Evolutionary conservation across 495 filamentous ascomycete genomes (phyloP).

Genomic region (Penicillium coprophilum): DNA sequence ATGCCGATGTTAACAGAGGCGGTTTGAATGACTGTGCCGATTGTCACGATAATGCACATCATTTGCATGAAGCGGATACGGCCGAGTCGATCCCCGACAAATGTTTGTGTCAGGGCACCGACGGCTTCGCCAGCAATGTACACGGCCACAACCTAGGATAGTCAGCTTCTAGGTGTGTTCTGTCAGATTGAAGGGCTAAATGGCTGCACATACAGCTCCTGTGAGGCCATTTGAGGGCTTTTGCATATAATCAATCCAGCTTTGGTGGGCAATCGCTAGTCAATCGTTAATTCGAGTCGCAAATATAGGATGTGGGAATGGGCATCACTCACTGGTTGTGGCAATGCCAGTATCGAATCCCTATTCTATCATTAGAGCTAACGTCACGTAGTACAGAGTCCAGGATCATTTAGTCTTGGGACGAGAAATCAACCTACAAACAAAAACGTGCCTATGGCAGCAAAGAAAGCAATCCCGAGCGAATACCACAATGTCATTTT

Average conservation of each 20-base stretch:
- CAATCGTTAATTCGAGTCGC: constrained; percentile 11
- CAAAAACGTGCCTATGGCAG: constrained; percentile 57
- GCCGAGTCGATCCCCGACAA: constrained; percentile 55
- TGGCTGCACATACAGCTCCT: constrained; percentile 48
- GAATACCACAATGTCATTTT: constrained; percentile 45
- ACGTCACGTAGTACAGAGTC: background rate
- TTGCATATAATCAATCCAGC: constrained; percentile 60
- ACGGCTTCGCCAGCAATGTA: constrained; percentile 60
- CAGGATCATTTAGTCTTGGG: background rate
- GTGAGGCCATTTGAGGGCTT: constrained; percentile 53
- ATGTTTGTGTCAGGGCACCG: constrained; percentile 53
- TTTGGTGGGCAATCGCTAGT: constrained; percentile 57
- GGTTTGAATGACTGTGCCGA: constrained; percentile 56
- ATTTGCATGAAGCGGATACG: constrained; percentile 60
- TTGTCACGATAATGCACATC: constrained; percentile 56
- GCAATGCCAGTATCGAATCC: constrained; percentile 60
- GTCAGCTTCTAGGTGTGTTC: background rate
- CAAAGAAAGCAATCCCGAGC: constrained; percentile 52
- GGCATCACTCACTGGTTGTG: constrained; percentile 53
- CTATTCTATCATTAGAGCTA: constrained; percentile 27
- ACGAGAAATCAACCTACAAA: constrained; percentile 42
- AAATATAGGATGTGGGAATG: background rate
- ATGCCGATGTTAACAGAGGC: constrained; percentile 59
- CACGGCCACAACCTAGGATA: constrained; percentile 50
- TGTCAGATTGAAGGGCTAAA: background rate